A percentile compares a stretch with the other conserved stretches of the same genome.
phyloP scores from a whole-genome alignment of 176 grass and related monocot genomes.

The Oryza nivara region DNA sequence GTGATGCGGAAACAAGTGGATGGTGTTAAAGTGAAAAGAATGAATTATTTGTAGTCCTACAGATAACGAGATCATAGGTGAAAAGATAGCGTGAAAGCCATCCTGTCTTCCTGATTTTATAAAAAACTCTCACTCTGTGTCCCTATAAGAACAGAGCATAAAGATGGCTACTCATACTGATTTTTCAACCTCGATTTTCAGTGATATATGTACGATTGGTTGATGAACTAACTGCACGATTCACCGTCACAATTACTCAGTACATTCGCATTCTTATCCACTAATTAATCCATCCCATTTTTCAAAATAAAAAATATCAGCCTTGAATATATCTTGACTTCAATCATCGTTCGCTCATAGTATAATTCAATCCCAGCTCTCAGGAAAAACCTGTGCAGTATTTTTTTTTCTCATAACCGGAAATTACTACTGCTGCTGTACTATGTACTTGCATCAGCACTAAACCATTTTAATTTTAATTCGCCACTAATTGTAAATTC shows the following conservation, averaged over 20 bases:
- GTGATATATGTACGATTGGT: neutral
- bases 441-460: neutral
- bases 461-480: neutral
- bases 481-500: neutral
- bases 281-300: neutral
- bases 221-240: neutral
- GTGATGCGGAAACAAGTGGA: no score
- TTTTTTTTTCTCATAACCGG: neutral
- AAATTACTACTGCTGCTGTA: neutral
- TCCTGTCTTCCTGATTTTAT: neutral
- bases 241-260: neutral
- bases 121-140: neutral
- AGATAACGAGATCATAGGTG: neutral
- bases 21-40: neutral
- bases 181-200: neutral
- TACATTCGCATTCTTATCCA: neutral
- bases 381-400: neutral
- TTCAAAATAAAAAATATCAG: neutral
- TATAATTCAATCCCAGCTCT: neutral
- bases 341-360: neutral
- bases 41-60: neutral
- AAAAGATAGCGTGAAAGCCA: slow-evolving; percentile 1
- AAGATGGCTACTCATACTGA: neutral
- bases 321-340: neutral
- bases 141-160: neutral